phyloP scores from a whole-genome alignment of 2,329 filamentous ascomycete species.

The Grosmannia huntii region DNA sequence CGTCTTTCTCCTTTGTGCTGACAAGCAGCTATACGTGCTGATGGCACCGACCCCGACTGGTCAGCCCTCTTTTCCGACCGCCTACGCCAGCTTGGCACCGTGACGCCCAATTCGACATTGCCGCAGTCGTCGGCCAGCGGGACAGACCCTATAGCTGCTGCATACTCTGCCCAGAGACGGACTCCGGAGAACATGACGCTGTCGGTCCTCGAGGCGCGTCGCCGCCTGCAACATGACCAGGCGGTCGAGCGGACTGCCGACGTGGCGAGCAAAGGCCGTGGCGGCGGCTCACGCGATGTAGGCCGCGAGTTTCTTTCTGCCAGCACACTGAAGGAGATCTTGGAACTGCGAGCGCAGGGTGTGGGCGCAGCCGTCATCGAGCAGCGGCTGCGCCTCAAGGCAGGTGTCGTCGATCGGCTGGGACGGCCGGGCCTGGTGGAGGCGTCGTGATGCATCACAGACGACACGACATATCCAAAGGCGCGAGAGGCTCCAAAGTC shows the following conservation, averaged over 20 bases:
- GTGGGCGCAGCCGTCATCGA: conserved; percentile 29
- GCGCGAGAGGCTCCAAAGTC: not conserved
- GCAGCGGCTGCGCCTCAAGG: conserved; percentile 28
- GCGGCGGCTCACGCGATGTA: not conserved
- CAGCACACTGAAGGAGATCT: conserved; percentile 31
- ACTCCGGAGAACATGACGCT: conserved; percentile 32
- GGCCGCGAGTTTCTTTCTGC: conserved; percentile 35
- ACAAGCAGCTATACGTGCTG: conserved; percentile 25
- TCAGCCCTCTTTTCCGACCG: conserved; percentile 34
- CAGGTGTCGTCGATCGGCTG: conserved; percentile 31
- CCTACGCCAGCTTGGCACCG: conserved; percentile 41
- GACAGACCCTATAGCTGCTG: not conserved
- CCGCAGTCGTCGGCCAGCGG: conserved; percentile 36
- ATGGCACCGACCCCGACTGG: conserved; percentile 28
- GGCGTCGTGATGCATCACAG: conserved; percentile 16
- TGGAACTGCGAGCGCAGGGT: conserved; percentile 31
- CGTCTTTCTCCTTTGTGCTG: not conserved
- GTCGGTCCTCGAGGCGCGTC: conserved; percentile 35
- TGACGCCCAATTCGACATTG: conserved; percentile 38
- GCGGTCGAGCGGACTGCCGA: not conserved
- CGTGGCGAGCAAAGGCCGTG: not conserved
- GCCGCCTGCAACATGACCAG: conserved; percentile 27
- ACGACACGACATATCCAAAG: not conserved
- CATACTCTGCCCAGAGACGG: conserved; percentile 13
- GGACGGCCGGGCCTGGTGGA: conserved; percentile 28